Conservation (phyloP, 2,329 filamentous ascomycete genomes). For the Byssothecium circinans region DNA sequence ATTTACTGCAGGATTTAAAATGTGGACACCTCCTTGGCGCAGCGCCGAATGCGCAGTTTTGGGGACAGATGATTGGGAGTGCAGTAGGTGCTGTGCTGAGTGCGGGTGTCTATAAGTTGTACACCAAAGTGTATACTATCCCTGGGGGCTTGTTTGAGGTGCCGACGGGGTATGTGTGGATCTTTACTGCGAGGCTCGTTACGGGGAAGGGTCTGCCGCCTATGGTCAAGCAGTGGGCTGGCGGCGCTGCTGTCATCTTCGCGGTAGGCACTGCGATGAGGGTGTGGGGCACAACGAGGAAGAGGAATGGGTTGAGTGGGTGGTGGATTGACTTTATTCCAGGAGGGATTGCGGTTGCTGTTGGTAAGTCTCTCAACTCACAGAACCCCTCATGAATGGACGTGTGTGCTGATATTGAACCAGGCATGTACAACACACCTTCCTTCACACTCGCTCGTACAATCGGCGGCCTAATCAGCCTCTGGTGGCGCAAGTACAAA, state of each 20-base stretch:
- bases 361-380: too few relatives aligned
- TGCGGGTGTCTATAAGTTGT: conserved; percentile 84
- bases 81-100: conserved; percentile 83
- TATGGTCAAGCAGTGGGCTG: conserved; percentile 80
- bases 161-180: conserved; percentile 94
- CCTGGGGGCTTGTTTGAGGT: conserved; percentile 90
- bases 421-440: conserved; percentile 95
- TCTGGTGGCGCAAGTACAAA: conserved; percentile 70
- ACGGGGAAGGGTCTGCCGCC: conserved; percentile 85
- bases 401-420: conserved; percentile 6
- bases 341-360: conserved; percentile 92
- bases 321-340: conserved; percentile 78
- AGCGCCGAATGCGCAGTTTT: conserved; percentile 92
- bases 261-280: conserved; percentile 69
- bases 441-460: conserved; percentile 91
- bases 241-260: conserved; percentile 74
- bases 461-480: conserved; percentile 73
- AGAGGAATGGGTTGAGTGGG: conserved; percentile 35
- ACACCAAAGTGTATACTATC: conserved; percentile 85
- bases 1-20: conserved; percentile 96
- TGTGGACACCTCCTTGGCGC: conserved; percentile 92
- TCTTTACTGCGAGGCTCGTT: conserved; percentile 91
- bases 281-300: conserved; percentile 45
- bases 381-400: too few relatives aligned
- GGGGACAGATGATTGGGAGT: conserved; percentile 90